phyloP scores from a whole-genome alignment of 306 rosid species.

The Hippophae tibetana region DNA sequence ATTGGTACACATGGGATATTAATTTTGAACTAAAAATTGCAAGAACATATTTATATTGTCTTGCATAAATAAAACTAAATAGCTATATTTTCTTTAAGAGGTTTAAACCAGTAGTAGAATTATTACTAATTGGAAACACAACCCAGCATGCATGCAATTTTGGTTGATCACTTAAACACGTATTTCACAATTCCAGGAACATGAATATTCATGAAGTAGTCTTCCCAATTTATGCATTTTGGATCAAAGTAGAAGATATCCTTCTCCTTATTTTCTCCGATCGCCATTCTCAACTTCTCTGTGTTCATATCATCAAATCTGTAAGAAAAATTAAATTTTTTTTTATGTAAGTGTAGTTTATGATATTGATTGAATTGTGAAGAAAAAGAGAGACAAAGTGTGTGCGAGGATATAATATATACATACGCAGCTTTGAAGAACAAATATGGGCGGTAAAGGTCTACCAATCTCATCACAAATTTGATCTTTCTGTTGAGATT shows the following conservation, averaged over 20 bases:
- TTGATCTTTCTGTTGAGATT: conserved; percentile 46
- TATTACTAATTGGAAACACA: too few relatives aligned
- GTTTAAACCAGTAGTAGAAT: too few relatives aligned
- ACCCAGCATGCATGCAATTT: too few relatives aligned
- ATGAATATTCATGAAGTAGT: conserved; percentile 49
- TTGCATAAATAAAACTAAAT: too few relatives aligned
- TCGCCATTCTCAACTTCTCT: conserved; percentile 39
- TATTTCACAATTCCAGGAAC: conserved; percentile 51
- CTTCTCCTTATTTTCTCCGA: conserved; percentile 30
- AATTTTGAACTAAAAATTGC: too few relatives aligned
- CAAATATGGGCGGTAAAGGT: conserved; percentile 67
- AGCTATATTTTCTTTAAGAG: too few relatives aligned
- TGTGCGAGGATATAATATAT: neutral
- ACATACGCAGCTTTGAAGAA: conserved; percentile 76
- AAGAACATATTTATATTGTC: too few relatives aligned
- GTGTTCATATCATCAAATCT: conserved; percentile 66
- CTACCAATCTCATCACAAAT: conserved; percentile 57
- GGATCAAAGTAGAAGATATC: conserved; percentile 62
- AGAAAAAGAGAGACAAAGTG: neutral
- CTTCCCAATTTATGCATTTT: conserved; percentile 55
- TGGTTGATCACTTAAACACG: conserved; percentile 38
- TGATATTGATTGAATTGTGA: neutral
- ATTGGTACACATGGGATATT: too few relatives aligned
- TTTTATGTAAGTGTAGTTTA: too few relatives aligned
- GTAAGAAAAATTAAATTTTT: too few relatives aligned